Conservation (phyloP, 2,329 filamentous ascomycete species). For the Trichophyton equinum region DNA sequence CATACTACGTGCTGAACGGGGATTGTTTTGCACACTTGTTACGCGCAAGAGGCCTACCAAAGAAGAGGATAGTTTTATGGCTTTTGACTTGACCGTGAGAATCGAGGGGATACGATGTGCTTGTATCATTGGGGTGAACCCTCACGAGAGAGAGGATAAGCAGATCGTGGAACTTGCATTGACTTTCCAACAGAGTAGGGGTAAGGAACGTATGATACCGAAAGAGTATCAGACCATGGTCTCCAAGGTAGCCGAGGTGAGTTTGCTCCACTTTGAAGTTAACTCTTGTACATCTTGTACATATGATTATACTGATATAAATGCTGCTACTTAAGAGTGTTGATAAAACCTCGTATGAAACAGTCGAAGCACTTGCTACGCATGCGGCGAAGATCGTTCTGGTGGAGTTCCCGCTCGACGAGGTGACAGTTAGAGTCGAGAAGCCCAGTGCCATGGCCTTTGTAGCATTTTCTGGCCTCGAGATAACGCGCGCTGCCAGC, state of each 20-base stretch:
- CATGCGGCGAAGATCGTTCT: conserved; percentile 36
- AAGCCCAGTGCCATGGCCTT: conserved; percentile 41
- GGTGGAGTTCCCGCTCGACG: conserved; percentile 33
- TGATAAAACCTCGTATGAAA: conserved; percentile 38
- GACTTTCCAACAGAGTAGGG: conserved; percentile 18
- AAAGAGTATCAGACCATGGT: conserved; percentile 17
- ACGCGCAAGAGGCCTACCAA: conserved; percentile 19
- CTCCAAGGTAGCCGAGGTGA: neutral
- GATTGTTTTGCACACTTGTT: conserved; percentile 27
- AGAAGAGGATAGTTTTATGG: conserved; percentile 23
- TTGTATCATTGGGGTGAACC: conserved; percentile 41
- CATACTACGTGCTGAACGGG: conserved; percentile 31
- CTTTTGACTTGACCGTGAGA: conserved; percentile 19
- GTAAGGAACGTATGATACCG: conserved; percentile 12
- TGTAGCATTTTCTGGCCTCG: conserved; percentile 37
- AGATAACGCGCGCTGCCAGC: conserved; percentile 35
- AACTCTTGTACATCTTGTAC: too few relatives aligned
- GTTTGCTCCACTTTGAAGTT: neutral
- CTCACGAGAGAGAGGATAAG: conserved; percentile 40
- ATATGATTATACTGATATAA: neutral
- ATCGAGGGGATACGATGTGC: conserved; percentile 34
- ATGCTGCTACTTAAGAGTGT: conserved; percentile 25
- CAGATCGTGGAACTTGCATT: conserved; percentile 36
- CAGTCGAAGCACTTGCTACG: conserved; percentile 40
- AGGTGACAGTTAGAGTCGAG: conserved; percentile 37